phyloP scores from a whole-genome alignment of 2,329 filamentous ascomycete genomes.

The Paecilomyces niveus region DNA sequence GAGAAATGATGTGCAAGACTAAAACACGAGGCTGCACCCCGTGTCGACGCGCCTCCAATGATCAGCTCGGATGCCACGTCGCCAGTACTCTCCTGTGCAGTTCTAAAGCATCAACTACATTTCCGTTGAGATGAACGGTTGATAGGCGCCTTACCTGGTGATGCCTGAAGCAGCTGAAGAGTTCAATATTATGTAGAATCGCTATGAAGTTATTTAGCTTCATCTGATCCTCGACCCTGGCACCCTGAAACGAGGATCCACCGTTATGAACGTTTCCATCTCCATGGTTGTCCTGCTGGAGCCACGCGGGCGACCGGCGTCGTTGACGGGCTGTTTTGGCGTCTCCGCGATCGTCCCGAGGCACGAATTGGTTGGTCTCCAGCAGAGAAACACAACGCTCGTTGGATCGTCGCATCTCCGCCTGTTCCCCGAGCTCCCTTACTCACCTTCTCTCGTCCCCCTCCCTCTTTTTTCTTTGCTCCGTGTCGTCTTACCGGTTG shows the following conservation, averaged over 20 bases:
- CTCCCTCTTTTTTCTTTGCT: neutral
- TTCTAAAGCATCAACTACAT: neutral
- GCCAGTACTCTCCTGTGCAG: neutral
- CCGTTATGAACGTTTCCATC: neutral
- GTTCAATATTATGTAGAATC: too few species aligned
- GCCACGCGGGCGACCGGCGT: constrained; percentile 1
- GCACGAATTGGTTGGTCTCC: neutral
- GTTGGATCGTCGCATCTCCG: neutral
- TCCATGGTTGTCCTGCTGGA: neutral
- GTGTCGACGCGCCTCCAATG: neutral
- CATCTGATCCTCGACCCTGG: neutral
- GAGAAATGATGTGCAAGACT: neutral
- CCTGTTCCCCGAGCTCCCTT: neutral
- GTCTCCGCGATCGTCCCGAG: neutral
- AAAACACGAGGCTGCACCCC: neutral
- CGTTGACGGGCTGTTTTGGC: neutral
- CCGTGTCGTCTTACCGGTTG: neutral
- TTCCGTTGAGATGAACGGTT: too few species aligned
- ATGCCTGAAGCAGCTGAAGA: too few species aligned
- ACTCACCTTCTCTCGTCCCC: neutral
- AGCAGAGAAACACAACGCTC: neutral
- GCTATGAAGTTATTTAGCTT: neutral
- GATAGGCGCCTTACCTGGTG: too few species aligned
- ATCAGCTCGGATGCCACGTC: neutral
- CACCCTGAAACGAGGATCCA: neutral